Percentiles rank a stretch among this genome's conserved stretches.
phyloP scores from a whole-genome alignment of 805 yeast genomes.

The Metschnikowia arizonensis region DNA sequence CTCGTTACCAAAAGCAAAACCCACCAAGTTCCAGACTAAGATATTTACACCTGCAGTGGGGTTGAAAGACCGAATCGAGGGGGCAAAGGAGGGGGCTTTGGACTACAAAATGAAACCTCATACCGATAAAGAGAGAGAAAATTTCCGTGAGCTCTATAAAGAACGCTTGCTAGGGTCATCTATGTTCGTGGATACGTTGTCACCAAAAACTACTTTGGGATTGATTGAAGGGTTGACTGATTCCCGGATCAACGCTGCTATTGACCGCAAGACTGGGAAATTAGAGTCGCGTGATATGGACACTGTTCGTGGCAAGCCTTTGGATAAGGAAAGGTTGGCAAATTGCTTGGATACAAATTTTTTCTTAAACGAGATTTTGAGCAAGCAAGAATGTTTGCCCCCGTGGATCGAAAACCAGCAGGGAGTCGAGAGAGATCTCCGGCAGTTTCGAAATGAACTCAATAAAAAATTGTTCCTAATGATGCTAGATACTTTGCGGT shows the following conservation, averaged over 20 bases:
- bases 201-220: conserved; percentile 44
- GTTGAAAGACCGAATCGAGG: conserved; percentile 41
- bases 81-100: conserved; percentile 61
- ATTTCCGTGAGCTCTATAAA: conserved; percentile 56
- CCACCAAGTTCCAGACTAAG: conserved; percentile 11
- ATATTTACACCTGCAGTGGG: conserved; percentile 21
- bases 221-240: conserved; percentile 67
- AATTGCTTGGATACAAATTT: conserved; percentile 62
- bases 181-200: conserved; percentile 39
- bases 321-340: conserved; percentile 51
- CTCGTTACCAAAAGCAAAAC: conserved; percentile 14
- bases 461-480: conserved; percentile 30
- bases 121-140: conserved; percentile 31
- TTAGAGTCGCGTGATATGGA: conserved; percentile 51
- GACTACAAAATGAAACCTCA: conserved; percentile 53
- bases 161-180: conserved; percentile 62
- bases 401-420: conserved; percentile 87
- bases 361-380: conserved; percentile 72
- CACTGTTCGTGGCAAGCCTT: conserved; percentile 55
- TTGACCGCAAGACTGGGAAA: conserved; percentile 63
- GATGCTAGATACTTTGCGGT: neutral
- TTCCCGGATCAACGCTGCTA: conserved; percentile 60
- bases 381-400: conserved; percentile 73
- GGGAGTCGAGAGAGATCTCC: conserved; percentile 47
- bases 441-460: conserved; percentile 43